Evolutionary conservation across 331 rosid genomes (phyloP).

Genomic region (Rhamnella rubrinervis): DNA sequence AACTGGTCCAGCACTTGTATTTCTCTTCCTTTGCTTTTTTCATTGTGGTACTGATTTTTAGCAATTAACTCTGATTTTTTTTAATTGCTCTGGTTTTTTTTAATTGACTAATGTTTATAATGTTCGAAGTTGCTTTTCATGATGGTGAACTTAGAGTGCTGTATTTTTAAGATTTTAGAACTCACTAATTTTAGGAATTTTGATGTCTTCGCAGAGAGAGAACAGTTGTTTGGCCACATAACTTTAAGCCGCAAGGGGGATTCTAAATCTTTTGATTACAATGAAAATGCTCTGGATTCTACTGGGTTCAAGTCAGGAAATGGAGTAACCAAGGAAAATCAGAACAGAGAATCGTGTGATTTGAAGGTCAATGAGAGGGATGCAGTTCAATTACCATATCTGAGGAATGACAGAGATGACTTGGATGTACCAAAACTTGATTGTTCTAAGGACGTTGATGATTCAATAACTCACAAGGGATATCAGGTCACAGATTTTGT

Average conservation of each 20-base stretch:
- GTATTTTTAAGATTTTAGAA: slow-evolving; percentile 3
- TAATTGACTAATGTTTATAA: not conserved
- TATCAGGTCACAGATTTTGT: slow-evolving; percentile 17
- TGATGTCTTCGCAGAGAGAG: slow-evolving; percentile 62
- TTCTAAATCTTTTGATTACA: slow-evolving; percentile 44
- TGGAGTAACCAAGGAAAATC: slow-evolving; percentile 39
- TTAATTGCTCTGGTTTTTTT: not conserved
- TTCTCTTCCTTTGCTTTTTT: not conserved
- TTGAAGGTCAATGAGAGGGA: slow-evolving; percentile 34
- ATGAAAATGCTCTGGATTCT: slow-evolving; percentile 30
- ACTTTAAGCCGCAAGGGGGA: slow-evolving; percentile 40
- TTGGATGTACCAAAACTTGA: slow-evolving; percentile 30
- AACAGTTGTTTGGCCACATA: slow-evolving; percentile 44
- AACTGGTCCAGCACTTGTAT: not conserved
- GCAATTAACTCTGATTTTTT: not conserved
- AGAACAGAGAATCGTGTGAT: slow-evolving; percentile 25
- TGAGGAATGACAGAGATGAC: slow-evolving; percentile 30
- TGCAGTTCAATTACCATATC: slow-evolving; percentile 23
- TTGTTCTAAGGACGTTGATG: slow-evolving; percentile 18
- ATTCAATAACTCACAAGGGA: slow-evolving; percentile 27
- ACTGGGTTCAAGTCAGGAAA: slow-evolving; percentile 34
- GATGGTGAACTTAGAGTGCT: not conserved
- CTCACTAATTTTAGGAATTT: slow-evolving; percentile 11
- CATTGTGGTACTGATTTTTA: not conserved
- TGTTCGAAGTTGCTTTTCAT: not conserved